Evolutionary conservation across 2,329 filamentous ascomycete genomes (phyloP), one percentile per base, ranked within the genome.

Genomic region (Penicillium polonicum): DNA sequence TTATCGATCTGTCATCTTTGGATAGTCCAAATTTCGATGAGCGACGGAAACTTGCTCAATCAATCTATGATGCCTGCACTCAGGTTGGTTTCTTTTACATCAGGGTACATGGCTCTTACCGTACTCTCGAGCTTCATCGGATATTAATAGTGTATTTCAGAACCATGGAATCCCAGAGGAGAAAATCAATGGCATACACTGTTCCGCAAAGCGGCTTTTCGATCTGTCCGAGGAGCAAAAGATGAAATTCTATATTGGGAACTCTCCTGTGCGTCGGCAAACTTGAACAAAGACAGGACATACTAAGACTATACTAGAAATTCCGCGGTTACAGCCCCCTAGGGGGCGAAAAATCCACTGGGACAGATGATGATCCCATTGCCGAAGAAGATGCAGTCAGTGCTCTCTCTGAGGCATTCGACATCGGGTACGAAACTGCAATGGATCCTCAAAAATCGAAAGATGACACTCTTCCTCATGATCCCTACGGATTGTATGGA

Each of bases 1-100:
- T 80, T 38, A 78, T 82, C 48, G 78, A 82, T 59, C 67, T 80
- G 2, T 71, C 77, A 0, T 63, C 65, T 15, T 69, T 80, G n/a
- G 74, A 73, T 62, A 78, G 74, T 51, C 55, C 66, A 2, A 56
- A 66, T 1, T 52, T 74, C 0, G 62, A 70, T 3, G 73, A 76
- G 17, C 74, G 78, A 1, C 65, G 74, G 48, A 65, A 65, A 8
- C 71, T 80, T 4, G 77, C 79, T 2, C 62, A 65, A 13, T 66
- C 77, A 43, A 73, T 82, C 17, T 72, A 76, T 8, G 75, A 60
- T 41, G 68, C 65, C 1, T 71, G 79, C 74, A 42, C 76, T 67
- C 23, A 72, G 64, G 57, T 77, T 41, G 77, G 79, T 4, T 81
- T 80, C 64, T 80, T 82, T 65, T 79, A 80, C 31, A 65, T 76